These are phyloP conservation scores for Lentinula novae-zelandiae DNA, from an alignment of 1,284 basidiomycete species.

Conservation along the genomic window DNA sequence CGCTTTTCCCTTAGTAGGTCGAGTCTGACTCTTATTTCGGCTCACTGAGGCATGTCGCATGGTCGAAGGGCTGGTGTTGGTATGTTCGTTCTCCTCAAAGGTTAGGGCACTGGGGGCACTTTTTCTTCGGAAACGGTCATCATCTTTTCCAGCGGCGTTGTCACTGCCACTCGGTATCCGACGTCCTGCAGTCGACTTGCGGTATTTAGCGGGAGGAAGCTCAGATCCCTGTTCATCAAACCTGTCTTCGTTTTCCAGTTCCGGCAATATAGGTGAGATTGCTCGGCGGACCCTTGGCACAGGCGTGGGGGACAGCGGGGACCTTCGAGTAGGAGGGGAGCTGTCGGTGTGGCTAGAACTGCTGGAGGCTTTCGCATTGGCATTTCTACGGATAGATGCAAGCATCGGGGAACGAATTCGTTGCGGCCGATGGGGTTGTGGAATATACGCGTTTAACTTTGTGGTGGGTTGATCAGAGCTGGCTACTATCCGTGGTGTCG, in stretches of 20 bases:
- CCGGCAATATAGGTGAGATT: not conserved
- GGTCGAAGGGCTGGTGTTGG: not conserved
- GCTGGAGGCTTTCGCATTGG: not conserved
- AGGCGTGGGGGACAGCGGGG: not conserved
- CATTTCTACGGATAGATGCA: not conserved
- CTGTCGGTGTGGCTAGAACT: not conserved
- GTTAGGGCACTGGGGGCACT: not conserved
- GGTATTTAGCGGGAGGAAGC: not conserved
- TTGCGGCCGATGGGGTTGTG: not conserved
- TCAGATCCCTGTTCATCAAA: not conserved
- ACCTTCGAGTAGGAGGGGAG: not conserved
- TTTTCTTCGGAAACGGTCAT: not conserved
- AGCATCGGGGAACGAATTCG: not conserved
- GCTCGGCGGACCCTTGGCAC: not conserved
- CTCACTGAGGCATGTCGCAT: not conserved
- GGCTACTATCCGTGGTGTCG: not conserved
- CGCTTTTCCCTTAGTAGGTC: not conserved
- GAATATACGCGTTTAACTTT: not conserved
- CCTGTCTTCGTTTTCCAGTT: not conserved
- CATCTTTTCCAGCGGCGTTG: not conserved
- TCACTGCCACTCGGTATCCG: not conserved
- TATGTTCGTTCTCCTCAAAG: not conserved
- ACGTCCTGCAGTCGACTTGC: not conserved
- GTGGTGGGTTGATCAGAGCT: not conserved
- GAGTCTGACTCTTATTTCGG: not conserved